Conservation (phyloP, 2,329 filamentous ascomycete species). For the Xylaria sp. region DNA sequence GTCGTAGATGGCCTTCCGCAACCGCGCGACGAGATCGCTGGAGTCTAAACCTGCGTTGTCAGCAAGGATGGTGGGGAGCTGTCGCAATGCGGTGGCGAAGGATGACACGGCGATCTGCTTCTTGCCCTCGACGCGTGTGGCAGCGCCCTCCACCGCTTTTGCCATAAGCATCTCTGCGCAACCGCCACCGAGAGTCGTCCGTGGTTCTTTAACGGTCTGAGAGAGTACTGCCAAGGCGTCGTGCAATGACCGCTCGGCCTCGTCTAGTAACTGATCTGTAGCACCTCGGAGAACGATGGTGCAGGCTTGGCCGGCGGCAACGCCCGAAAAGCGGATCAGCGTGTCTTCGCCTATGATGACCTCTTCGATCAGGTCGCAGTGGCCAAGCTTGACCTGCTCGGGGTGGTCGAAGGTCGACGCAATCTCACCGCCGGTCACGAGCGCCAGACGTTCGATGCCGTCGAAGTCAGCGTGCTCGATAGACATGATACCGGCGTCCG, state of each 20-base stretch:
- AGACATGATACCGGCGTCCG: constrained; percentile 96
- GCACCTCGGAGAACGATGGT: constrained; percentile 96
- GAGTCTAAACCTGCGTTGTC: constrained; percentile 98
- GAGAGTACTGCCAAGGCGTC: constrained; percentile 96
- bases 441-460: constrained; percentile 91
- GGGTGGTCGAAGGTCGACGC: constrained; percentile 98
- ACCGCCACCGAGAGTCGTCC: constrained; percentile 92
- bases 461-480: constrained; percentile 99
- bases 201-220: constrained; percentile 93
- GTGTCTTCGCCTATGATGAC: constrained; percentile 98
- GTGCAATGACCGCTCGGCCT: constrained; percentile 94
- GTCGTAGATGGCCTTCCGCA: constrained; percentile 94
- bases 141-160: constrained; percentile 93
- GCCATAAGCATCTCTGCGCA: constrained; percentile 99
- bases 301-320: constrained; percentile 92
- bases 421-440: constrained; percentile 97
- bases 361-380: constrained; percentile 96
- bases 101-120: constrained; percentile 92
- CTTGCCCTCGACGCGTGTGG: constrained; percentile 95
- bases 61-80: constrained; percentile 94
- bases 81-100: constrained; percentile 88
- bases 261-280: constrained; percentile 95
- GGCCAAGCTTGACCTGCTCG: constrained; percentile 93
- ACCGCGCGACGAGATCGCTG: constrained; percentile 88
- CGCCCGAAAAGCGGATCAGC: constrained; percentile 95